Evolutionary conservation across 2,329 filamentous ascomycete species (phyloP).

Genomic region (Phaeosphaeriaceae sp.): DNA sequence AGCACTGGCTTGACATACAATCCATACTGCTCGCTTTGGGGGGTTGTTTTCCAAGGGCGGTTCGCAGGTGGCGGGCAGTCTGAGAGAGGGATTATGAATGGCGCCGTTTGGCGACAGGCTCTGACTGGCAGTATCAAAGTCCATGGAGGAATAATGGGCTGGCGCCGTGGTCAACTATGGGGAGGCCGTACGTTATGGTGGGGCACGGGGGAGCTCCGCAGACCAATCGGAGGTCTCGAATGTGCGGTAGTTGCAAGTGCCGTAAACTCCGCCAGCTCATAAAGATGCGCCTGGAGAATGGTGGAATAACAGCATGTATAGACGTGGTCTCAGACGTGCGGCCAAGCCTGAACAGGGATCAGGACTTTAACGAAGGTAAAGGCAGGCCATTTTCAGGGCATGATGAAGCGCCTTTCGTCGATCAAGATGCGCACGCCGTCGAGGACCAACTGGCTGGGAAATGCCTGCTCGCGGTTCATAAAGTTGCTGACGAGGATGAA

Average conservation of each 20-base stretch:
- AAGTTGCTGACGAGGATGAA: slow-evolving; percentile 47
- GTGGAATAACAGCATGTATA: neutral
- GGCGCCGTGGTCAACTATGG: slow-evolving; percentile 12
- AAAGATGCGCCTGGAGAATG: neutral
- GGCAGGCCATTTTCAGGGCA: slow-evolving; percentile 19
- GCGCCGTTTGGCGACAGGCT: slow-evolving; percentile 47
- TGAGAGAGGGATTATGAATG: slow-evolving; percentile 52
- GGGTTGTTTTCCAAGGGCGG: slow-evolving; percentile 76
- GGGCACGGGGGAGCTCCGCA: slow-evolving; percentile 27
- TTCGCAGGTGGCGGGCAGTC: slow-evolving; percentile 84
- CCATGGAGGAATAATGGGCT: slow-evolving; percentile 32
- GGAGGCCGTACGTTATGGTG: slow-evolving; percentile 25
- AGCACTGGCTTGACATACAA: slow-evolving; percentile 64
- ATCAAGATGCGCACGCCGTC: slow-evolving; percentile 36
- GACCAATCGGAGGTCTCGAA: slow-evolving; percentile 37
- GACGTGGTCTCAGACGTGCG: neutral
- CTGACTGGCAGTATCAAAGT: slow-evolving; percentile 45
- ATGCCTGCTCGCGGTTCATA: slow-evolving; percentile 41
- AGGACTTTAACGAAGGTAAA: no score
- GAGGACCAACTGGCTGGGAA: slow-evolving; percentile 33
- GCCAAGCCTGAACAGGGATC: neutral
- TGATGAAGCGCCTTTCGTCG: slow-evolving; percentile 33
- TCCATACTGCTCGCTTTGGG: slow-evolving; percentile 82
- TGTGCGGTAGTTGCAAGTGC: slow-evolving; percentile 19
- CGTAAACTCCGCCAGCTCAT: slow-evolving; percentile 17